Conservation (phyloP, 2,329 filamentous ascomycete species). For the Waltergamsia citrina region DNA sequence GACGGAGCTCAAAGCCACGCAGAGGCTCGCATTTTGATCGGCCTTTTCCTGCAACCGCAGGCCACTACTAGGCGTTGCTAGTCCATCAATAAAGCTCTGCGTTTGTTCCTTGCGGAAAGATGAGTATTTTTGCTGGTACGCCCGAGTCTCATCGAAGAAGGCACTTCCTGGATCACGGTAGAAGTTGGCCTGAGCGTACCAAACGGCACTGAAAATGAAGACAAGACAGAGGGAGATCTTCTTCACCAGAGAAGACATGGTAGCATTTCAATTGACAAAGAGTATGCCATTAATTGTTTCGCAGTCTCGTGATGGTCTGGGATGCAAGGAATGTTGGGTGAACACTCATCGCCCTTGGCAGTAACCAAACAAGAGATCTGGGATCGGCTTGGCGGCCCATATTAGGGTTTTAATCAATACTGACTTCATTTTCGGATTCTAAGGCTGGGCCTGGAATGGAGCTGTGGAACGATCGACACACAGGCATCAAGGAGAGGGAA, state of each 20-base stretch:
- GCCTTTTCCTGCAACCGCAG: conserved; percentile 1
- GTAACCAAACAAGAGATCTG: too few species aligned
- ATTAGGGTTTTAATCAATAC: too few species aligned
- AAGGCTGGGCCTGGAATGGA: too few species aligned
- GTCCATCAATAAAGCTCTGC: background rate
- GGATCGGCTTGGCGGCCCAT: too few species aligned
- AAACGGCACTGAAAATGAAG: conserved; percentile 1
- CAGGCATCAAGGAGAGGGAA: too few species aligned
- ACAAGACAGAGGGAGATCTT: background rate
- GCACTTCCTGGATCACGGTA: conserved; percentile 5
- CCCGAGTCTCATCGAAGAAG: conserved; percentile 5
- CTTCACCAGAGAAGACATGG: background rate
- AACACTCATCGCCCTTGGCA: too few species aligned
- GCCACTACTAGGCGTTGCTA: too few species aligned
- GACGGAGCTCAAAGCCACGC: conserved; percentile 3
- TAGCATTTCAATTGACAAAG: background rate
- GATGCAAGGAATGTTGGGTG: too few species aligned
- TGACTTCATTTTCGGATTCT: too few species aligned
- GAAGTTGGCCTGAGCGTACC: conserved; percentile 2
- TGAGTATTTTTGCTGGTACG: conserved; percentile 4
- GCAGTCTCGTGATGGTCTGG: too few species aligned
- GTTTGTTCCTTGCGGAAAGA: conserved; percentile 1
- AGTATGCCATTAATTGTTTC: too few species aligned
- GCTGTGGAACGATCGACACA: too few species aligned
- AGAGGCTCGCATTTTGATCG: conserved; percentile 1